A percentile compares a stretch with the other conserved stretches of the same genome.
Evolutionary conservation across 495 filamentous ascomycete genomes (phyloP).

Genomic region (Parmelia sp.): DNA sequence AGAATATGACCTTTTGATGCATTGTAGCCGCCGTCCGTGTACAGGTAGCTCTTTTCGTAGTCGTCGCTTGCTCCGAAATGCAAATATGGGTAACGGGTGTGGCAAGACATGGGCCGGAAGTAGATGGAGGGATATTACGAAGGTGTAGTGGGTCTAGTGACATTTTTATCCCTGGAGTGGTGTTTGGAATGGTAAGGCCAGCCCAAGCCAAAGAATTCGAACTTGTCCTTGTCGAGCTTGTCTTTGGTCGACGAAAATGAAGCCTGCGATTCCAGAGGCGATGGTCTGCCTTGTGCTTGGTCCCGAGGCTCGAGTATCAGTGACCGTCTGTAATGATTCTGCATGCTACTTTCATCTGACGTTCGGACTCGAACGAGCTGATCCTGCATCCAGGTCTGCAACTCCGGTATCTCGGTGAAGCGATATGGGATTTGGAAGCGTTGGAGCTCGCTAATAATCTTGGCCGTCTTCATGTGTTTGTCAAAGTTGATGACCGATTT

Average conservation of each 20-base stretch:
- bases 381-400: conserved; percentile 89
- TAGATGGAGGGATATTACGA: conserved; percentile 14
- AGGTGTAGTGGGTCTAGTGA: conserved; percentile 36
- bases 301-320: conserved; percentile 83
- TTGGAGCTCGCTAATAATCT: conserved; percentile 91
- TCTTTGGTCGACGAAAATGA: conserved; percentile 36
- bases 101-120: conserved; percentile 13
- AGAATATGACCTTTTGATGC: conserved; percentile 11
- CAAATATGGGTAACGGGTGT: conserved; percentile 1
- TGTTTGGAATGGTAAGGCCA: conserved; percentile 48
- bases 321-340: conserved; percentile 82
- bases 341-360: conserved; percentile 70
- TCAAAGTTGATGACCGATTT: conserved; percentile 93
- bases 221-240: conserved; percentile 52
- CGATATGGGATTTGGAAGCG: conserved; percentile 96
- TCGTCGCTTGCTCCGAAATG: conserved; percentile 13
- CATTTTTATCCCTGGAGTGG: conserved; percentile 43
- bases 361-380: conserved; percentile 77
- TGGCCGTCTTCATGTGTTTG: conserved; percentile 90
- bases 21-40: background rate
- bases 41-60: conserved; percentile 16
- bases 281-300: conserved; percentile 24
- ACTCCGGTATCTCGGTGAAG: conserved; percentile 73
- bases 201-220: conserved; percentile 45
- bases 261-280: conserved; percentile 17